These are phyloP conservation scores for Hirschfeldia incana DNA, from an alignment of 345 rosid genomes.

Conservation along the genomic window DNA sequence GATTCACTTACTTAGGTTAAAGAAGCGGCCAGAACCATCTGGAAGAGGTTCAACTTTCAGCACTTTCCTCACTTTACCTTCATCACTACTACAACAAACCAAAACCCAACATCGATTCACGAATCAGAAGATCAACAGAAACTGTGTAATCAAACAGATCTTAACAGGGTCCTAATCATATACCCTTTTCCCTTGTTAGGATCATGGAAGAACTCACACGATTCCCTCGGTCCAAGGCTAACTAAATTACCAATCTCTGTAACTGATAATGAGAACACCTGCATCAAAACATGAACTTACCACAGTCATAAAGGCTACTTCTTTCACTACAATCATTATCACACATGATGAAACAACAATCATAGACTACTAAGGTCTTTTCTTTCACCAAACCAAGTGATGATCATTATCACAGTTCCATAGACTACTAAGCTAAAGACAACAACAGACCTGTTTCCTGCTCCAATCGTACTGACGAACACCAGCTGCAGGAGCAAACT, in stretches of 20 bases:
- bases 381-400: not conserved
- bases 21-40: slow-evolving; percentile 93
- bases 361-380: not conserved
- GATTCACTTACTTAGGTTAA: slow-evolving; percentile 68
- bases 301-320: not conserved
- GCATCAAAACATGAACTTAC: slow-evolving; percentile 13
- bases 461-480: slow-evolving; percentile 87
- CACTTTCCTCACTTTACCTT: slow-evolving; percentile 79
- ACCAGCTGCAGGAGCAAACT: slow-evolving; percentile 87
- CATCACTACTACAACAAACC: slow-evolving; percentile 63
- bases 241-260: slow-evolving; percentile 72
- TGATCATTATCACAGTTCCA: not conserved
- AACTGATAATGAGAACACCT: slow-evolving; percentile 87
- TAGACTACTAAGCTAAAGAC: not conserved
- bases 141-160: not conserved
- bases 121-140: not conserved
- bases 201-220: slow-evolving; percentile 89
- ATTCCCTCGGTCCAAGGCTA: slow-evolving; percentile 69
- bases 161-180: slow-evolving; percentile 27
- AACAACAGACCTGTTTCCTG: slow-evolving; percentile 67
- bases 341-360: not conserved
- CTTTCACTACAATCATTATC: not conserved
- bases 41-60: slow-evolving; percentile 88
- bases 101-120: not conserved
- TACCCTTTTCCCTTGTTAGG: slow-evolving; percentile 87